These are phyloP conservation scores for Sclerotinia nivalis DNA, from an alignment of 2,329 filamentous ascomycete genomes.

Conservation along the genomic window DNA sequence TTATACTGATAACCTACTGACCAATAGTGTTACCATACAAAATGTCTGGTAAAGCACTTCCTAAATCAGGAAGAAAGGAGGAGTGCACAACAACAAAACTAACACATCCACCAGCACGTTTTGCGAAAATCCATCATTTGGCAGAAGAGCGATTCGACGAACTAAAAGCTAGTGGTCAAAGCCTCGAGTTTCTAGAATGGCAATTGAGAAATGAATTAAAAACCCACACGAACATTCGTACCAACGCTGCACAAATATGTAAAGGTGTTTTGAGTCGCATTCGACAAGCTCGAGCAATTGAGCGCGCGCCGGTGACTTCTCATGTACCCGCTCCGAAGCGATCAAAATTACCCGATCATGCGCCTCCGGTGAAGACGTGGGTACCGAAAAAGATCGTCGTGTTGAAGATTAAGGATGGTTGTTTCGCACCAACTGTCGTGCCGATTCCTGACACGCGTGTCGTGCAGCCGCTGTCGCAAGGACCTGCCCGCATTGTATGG, in stretches of 20 bases:
- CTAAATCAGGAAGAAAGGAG: background rate
- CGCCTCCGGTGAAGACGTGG: background rate
- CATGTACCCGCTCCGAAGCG: background rate
- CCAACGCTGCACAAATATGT: background rate
- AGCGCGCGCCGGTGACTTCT: background rate
- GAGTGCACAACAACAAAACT: background rate
- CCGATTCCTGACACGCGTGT: background rate
- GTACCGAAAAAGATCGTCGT: background rate
- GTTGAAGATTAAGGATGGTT: background rate
- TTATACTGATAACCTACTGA: background rate
- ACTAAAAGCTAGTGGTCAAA: background rate
- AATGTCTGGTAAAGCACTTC: slow-evolving; percentile 5
- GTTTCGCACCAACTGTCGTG: background rate
- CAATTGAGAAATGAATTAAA: background rate
- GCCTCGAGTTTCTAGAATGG: background rate
- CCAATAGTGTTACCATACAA: background rate
- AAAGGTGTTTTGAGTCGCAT: background rate
- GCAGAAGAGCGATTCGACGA: background rate
- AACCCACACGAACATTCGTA: background rate
- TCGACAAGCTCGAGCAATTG: background rate
- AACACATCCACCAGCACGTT: background rate
- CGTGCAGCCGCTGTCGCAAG: background rate
- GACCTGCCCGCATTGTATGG: background rate
- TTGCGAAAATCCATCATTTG: background rate
- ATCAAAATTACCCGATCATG: background rate